Evolutionary conservation across 192 early-diverging fungal species (phyloP), one percentile per base, ranked within the genome.

Genomic region (Coemansia furcata): DNA sequence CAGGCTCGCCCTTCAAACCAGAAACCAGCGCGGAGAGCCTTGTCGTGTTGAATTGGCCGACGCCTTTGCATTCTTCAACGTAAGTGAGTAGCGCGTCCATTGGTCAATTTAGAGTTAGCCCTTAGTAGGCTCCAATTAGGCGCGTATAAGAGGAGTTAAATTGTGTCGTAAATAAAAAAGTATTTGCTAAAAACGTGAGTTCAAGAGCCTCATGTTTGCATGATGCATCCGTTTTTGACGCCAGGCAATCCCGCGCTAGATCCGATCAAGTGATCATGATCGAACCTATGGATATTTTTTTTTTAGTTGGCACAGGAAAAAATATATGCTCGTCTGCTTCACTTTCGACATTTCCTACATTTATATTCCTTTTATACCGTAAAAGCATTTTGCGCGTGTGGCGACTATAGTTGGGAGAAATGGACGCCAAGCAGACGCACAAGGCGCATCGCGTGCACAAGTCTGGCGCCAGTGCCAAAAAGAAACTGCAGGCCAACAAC

Each of bases 401-500:
- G 46, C 46, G 46, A 49, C 46, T 21, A 8, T 21, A 49, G 46
- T 49, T 49, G 46, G 46, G 46, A 49, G 46, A 49, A 63, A 90
- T 88, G 87, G 87, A 88, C 42, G 63, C 61, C 21, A 87, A 87
- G 63, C 85, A 85, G 74, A 71, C 77, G 37, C 87, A 93, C 70
- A 99, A 97, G 85, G 76, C 93, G 46, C 95, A 98, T 82, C 72
- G 91, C 65, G 86, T 87, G 68, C 87, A 85, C 63, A 90, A 94
- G 78, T 78, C 91, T 14, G 96, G 95, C n/a, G 88, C 89, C 62
- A 94, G 93, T 63, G 93, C 87, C 50, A 92, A 93, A 37, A 89
- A 91, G 68, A 92, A 93, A 75, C 81, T 87, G 40, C 75, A 78
- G 47, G 90, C 92, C 69, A 91, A 90, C 69, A 85, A 87, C 38